phyloP scores from a whole-genome alignment of 2,329 filamentous ascomycete species.

The Dothideomycetidae sp. region DNA sequence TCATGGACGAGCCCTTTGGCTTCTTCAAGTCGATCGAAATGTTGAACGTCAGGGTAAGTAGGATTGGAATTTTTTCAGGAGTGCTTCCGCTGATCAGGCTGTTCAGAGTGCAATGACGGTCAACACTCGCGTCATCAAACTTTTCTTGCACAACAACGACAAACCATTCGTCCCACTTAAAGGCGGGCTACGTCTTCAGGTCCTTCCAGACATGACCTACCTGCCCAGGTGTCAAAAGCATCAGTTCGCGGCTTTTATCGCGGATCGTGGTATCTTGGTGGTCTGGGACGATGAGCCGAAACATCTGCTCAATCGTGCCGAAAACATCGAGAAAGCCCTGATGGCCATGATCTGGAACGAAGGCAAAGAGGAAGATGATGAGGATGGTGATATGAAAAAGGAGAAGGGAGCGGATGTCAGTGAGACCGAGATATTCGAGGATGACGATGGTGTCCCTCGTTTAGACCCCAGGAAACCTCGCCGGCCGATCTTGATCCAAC shows the following conservation, averaged over 20 bases:
- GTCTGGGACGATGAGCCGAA: slow-evolving; percentile 51
- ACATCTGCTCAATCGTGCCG: slow-evolving; percentile 38
- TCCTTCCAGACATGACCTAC: slow-evolving; percentile 43
- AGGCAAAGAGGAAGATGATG: slow-evolving; percentile 25
- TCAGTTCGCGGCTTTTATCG: slow-evolving; percentile 51
- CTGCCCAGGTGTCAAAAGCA: slow-evolving; percentile 48
- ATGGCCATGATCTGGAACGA: slow-evolving; percentile 46
- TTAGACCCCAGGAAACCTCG: slow-evolving; percentile 30
- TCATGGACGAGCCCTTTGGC: slow-evolving; percentile 31
- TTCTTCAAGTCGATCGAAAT: slow-evolving; percentile 36
- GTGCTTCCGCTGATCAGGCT: slow-evolving; percentile 1
- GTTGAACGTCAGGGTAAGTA: slow-evolving; percentile 41
- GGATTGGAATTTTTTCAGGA: neutral
- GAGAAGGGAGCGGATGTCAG: slow-evolving; percentile 18
- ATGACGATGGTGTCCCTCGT: slow-evolving; percentile 23
- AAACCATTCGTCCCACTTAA: slow-evolving; percentile 44
- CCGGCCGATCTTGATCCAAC: slow-evolving; percentile 40
- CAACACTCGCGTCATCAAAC: slow-evolving; percentile 48
- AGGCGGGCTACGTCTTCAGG: slow-evolving; percentile 46
- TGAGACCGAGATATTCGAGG: slow-evolving; percentile 19
- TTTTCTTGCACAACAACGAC: slow-evolving; percentile 40
- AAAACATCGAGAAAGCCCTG: slow-evolving; percentile 38
- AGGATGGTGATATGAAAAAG: slow-evolving; percentile 31
- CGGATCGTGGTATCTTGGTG: slow-evolving; percentile 42
- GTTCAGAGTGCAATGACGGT: slow-evolving; percentile 51